Evolutionary conservation across 352 stramenopile genomes (phyloP), one percentile per base, ranked within the genome.

Genomic region (Globisporangium mamillatum): DNA sequence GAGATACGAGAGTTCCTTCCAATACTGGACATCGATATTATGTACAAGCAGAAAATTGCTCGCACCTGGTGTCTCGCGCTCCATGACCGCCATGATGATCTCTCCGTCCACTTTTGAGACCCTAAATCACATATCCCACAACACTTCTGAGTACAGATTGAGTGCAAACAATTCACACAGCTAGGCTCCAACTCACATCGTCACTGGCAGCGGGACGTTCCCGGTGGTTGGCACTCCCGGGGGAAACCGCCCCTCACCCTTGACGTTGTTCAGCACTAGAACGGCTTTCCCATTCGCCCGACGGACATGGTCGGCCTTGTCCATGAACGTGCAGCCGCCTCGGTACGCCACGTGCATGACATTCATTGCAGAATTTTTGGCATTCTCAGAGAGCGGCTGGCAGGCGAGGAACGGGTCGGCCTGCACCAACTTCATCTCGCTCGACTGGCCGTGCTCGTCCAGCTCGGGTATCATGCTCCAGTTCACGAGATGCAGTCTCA

Each of bases 251-350:
- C 80, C 81, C 50, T 80, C 70, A 0, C 82, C 82, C 12, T 86
- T 85, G 24, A 83, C 66, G 50, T 93, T 91, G 68, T 93, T 93
- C 1, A 88, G 74, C 20, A 91, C 75, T 1, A 91, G 12, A n/a
- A 90, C 50, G 4, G 77, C 74, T 7, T 66, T 69, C 1, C 80
- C 81, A 2, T 74, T 66, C 1, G 69, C 82, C n/a, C 62, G 34
- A 14, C 58, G 63, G 14, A 79, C 68, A 25, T 79, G 70, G 0
- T 80, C 71, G 1, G 82, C 82, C 62, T 93, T 93, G 0, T 91
- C 85, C n/a, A 89, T 73, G 24, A 93, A 88, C 6, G 82, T 81
- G 46, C 85, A 93, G 0, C 63, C 71, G 27, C 82, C 85, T 32
- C 85, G 79, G 38, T 88, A 90, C 16, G 79, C 67, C 3, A 91